Conservation (phyloP, 208 protist genomes). For the Leishmania turanica region DNA sequence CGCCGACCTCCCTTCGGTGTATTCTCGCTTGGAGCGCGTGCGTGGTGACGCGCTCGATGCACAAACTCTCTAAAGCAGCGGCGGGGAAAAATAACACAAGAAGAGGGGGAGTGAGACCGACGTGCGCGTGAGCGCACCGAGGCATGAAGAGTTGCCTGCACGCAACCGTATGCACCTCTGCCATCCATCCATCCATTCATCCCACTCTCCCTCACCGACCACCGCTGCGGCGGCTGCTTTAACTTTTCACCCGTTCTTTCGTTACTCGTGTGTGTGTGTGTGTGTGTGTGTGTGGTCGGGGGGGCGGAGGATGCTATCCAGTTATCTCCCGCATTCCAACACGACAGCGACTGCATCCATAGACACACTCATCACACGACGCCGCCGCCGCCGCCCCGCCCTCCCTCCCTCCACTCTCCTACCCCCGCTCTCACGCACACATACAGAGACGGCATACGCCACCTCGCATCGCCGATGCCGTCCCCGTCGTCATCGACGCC, state of each 20-base stretch:
- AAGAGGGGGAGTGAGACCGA: too few species aligned
- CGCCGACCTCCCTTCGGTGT: background rate
- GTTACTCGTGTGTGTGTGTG: background rate
- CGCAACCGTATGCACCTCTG: background rate
- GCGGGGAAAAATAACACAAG: too few species aligned
- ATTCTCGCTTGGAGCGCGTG: background rate
- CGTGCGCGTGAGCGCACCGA: background rate
- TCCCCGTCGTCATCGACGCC: background rate
- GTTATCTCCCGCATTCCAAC: background rate
- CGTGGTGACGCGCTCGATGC: background rate
- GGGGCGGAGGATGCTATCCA: background rate
- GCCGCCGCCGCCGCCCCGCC: background rate
- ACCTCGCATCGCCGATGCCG: slow-evolving; percentile 23
- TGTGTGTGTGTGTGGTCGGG: too few species aligned
- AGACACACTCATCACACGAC: background rate
- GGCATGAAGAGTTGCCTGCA: background rate
- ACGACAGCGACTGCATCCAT: background rate
- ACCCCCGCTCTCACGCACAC: background rate
- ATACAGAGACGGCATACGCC: slow-evolving; percentile 41
- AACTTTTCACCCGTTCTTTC: background rate
- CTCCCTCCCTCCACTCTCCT: background rate
- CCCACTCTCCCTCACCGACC: background rate
- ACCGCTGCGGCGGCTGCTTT: background rate
- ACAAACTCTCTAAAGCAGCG: too few species aligned
- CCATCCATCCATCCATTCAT: background rate